Conservation (phyloP, 805 yeast genomes). For the Candida orba region DNA sequence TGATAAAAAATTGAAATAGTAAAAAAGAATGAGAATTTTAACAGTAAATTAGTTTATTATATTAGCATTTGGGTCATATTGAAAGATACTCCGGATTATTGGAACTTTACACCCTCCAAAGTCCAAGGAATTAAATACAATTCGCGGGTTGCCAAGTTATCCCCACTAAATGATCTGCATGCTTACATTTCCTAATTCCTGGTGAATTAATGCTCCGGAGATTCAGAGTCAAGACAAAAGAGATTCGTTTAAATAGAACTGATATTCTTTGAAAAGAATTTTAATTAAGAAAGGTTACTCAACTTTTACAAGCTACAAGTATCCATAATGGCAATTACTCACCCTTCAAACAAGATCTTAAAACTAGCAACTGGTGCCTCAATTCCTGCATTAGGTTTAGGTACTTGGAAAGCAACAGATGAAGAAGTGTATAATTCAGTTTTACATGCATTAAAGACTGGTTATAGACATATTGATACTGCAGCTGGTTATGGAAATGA, state of each 20-base stretch:
- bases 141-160: too few species aligned
- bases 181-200: not conserved
- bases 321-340: not conserved
- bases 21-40: too few species aligned
- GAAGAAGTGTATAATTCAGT: constrained; percentile 4
- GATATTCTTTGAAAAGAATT: not conserved
- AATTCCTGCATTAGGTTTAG: constrained; percentile 30
- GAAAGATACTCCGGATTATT: too few species aligned
- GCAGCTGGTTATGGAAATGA: constrained; percentile 54
- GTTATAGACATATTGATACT: constrained; percentile 58
- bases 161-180: not conserved
- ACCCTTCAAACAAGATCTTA: constrained; percentile 2
- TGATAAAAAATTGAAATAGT: too few species aligned
- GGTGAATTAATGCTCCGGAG: not conserved
- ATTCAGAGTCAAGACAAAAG: too few species aligned
- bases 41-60: too few species aligned
- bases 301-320: not conserved
- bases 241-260: not conserved
- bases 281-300: too few species aligned
- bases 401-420: constrained; percentile 5
- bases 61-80: not conserved
- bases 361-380: constrained; percentile 40
- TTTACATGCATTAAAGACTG: constrained; percentile 22
- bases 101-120: too few species aligned
- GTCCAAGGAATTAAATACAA: too few species aligned